Evolutionary conservation across 331 rosid species (phyloP).

Genomic region (Rhamnella rubrinervis): DNA sequence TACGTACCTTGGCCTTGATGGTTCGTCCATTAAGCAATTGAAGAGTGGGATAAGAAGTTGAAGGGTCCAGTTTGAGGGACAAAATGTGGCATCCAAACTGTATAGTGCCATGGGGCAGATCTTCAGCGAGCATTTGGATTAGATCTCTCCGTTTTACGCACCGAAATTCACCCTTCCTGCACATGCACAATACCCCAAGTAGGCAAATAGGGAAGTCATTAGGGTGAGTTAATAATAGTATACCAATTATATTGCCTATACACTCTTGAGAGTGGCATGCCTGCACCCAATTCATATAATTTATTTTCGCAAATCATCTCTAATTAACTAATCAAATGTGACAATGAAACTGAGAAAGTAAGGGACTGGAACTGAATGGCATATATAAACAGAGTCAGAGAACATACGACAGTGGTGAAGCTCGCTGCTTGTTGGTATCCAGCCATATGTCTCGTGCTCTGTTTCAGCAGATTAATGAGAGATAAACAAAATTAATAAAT

Average conservation of each 20-base stretch:
- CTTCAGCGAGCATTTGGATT: slow-evolving; percentile 30
- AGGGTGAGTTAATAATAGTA: no score
- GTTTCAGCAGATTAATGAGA: not conserved
- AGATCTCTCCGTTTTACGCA: slow-evolving; percentile 47
- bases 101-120: slow-evolving; percentile 45
- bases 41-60: slow-evolving; percentile 27
- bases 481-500: no score
- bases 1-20: slow-evolving; percentile 41
- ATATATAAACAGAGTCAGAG: no score
- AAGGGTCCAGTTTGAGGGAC: slow-evolving; percentile 36
- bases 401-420: slow-evolving; percentile 43
- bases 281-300: no score
- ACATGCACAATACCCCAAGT: not conserved
- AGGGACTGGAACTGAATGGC: not conserved
- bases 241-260: no score
- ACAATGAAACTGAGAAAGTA: not conserved
- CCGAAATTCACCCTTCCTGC: slow-evolving; percentile 26
- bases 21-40: slow-evolving; percentile 38
- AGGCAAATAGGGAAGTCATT: no score
- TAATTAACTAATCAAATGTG: no score
- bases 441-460: slow-evolving; percentile 33
- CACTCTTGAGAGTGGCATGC: no score
- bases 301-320: no score
- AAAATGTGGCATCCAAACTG: slow-evolving; percentile 30
- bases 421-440: slow-evolving; percentile 19